These are phyloP conservation scores for Dichomitus squalens DNA, from an alignment of 1,284 basidiomycete species.

Conservation along the genomic window DNA sequence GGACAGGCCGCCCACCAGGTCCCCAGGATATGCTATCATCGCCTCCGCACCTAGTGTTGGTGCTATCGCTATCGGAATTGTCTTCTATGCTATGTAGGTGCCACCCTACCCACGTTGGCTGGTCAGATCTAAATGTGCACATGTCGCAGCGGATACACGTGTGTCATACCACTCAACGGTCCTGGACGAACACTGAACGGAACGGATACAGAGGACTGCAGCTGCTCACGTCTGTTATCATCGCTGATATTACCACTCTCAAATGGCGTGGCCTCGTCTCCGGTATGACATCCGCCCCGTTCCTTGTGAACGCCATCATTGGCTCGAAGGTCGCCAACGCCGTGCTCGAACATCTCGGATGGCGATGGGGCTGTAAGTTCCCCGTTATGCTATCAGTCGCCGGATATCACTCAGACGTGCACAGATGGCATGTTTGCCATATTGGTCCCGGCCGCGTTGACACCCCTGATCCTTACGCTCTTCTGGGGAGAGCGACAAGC, in stretches of 20 bases:
- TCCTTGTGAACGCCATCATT: conserved; percentile 69
- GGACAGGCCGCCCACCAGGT: background rate
- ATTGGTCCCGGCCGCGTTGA: conserved; percentile 54
- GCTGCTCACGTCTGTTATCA: conserved; percentile 74
- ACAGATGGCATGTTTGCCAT: conserved; percentile 72
- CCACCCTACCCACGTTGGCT: background rate
- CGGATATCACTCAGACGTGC: background rate
- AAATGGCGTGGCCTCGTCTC: conserved; percentile 78
- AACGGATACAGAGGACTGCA: conserved; percentile 57
- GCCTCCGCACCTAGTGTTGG: conserved; percentile 62
- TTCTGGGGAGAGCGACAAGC: conserved; percentile 74
- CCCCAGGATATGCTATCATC: conserved; percentile 63
- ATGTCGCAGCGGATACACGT: conserved; percentile 53
- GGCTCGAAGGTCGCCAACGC: conserved; percentile 68
- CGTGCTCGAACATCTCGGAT: conserved; percentile 56
- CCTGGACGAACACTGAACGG: background rate
- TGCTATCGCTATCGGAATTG: conserved; percentile 38
- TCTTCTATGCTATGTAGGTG: conserved; percentile 57
- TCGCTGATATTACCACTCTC: conserved; percentile 81
- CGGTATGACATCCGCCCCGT: conserved; percentile 65
- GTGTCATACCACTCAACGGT: conserved; percentile 18
- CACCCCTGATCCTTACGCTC: conserved; percentile 65
- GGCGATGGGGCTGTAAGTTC: conserved; percentile 74
- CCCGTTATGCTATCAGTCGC: background rate
- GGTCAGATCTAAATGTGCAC: background rate